Conservation (phyloP, 192 early-diverging fungal species). For the Umbelopsis sp. region DNA sequence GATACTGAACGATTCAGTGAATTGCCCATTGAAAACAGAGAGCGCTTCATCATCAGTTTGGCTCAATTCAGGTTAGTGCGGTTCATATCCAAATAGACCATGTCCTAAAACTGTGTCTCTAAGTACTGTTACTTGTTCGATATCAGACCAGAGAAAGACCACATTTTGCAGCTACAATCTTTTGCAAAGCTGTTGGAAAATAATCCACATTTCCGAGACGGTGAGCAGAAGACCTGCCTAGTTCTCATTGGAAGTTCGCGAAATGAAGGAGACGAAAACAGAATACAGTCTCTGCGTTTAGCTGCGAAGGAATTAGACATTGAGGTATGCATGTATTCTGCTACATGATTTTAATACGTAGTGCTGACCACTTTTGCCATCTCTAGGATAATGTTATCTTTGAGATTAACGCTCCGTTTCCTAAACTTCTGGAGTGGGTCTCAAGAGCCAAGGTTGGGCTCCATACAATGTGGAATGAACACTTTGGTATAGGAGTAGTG, state of each 20-base stretch:
- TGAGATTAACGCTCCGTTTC: slow-evolving; percentile 81
- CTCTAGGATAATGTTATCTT: slow-evolving; percentile 72
- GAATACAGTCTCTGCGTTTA: slow-evolving; percentile 62
- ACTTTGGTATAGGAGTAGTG: slow-evolving; percentile 97
- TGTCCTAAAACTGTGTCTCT: background rate
- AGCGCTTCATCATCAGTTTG: slow-evolving; percentile 76
- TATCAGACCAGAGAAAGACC: slow-evolving; percentile 90
- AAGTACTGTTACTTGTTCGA: background rate
- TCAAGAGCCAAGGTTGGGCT: slow-evolving; percentile 72
- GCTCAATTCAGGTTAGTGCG: slow-evolving; percentile 80
- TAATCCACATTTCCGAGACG: slow-evolving; percentile 56
- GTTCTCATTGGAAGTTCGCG: slow-evolving; percentile 87
- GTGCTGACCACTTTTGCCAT: background rate
- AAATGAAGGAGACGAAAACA: slow-evolving; percentile 73
- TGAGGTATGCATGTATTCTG: slow-evolving; percentile 39
- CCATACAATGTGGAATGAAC: slow-evolving; percentile 98
- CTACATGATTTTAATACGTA: background rate
- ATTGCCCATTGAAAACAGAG: slow-evolving; percentile 56
- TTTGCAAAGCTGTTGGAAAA: slow-evolving; percentile 63
- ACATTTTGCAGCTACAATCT: slow-evolving; percentile 77
- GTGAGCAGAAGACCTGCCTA: slow-evolving; percentile 47
- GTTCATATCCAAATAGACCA: too few species aligned
- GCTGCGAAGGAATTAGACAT: slow-evolving; percentile 54
- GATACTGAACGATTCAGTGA: slow-evolving; percentile 68
- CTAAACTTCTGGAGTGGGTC: slow-evolving; percentile 64